Evolutionary conservation across 495 filamentous ascomycete species (phyloP).

Genomic region (Sabuloglossum arenarium): DNA sequence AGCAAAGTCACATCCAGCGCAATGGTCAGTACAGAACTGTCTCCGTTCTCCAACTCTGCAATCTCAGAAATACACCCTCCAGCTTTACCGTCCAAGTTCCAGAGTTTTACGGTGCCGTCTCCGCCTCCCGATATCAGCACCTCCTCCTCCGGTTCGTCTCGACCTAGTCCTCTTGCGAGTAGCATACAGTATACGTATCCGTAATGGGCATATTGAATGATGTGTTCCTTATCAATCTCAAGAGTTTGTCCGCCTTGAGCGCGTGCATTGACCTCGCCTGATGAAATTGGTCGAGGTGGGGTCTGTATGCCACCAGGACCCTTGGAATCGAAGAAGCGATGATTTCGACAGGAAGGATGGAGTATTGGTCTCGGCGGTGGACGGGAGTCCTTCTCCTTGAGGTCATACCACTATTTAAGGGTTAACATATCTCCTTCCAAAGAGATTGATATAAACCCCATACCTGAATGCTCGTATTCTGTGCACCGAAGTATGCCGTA

Average conservation of each 20-base stretch:
- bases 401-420: slow-evolving; percentile 34
- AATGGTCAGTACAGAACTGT: slow-evolving; percentile 63
- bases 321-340: slow-evolving; percentile 86
- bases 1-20: slow-evolving; percentile 72
- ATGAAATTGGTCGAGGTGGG: slow-evolving; percentile 28
- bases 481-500: slow-evolving; percentile 78
- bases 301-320: slow-evolving; percentile 64
- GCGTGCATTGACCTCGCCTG: slow-evolving; percentile 14
- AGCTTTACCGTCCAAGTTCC: slow-evolving; percentile 38
- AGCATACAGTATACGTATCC: slow-evolving; percentile 95
- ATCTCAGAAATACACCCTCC: slow-evolving; percentile 35
- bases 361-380: slow-evolving; percentile 39
- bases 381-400: slow-evolving; percentile 30
- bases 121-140: slow-evolving; percentile 70
- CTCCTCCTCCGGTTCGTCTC: slow-evolving; percentile 47
- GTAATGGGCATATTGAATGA: slow-evolving; percentile 77
- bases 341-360: slow-evolving; percentile 63
- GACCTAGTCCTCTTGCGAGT: slow-evolving; percentile 41
- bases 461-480: slow-evolving; percentile 83
- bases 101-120: slow-evolving; percentile 82
- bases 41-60: slow-evolving; percentile 52
- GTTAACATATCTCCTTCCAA: slow-evolving; percentile 3
- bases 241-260: slow-evolving; percentile 39
- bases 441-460: background rate
- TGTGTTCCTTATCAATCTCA: slow-evolving; percentile 65